Conservation (phyloP, 2,329 filamentous ascomycete species). For the Grosmannia huntii region DNA sequence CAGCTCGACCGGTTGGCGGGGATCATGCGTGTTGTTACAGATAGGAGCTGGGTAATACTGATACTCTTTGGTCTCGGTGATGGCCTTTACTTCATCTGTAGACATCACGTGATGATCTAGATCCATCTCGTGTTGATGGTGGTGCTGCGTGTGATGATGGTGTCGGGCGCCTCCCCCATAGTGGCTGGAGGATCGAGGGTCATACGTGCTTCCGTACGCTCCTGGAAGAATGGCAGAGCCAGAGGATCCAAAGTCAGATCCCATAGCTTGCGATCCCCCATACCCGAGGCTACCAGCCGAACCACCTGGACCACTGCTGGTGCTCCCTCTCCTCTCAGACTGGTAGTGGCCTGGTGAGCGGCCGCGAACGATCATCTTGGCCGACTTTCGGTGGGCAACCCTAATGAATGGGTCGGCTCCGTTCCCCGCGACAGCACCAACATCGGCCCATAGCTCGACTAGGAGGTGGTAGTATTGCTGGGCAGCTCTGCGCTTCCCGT, state of each 20-base stretch:
- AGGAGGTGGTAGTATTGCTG: conserved; percentile 92
- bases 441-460: conserved; percentile 66
- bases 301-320: conserved; percentile 54
- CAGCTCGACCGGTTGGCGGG: conserved; percentile 33
- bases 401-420: conserved; percentile 48
- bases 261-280: conserved; percentile 25
- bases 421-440: conserved; percentile 29
- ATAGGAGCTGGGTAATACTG: conserved; percentile 40
- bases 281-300: conserved; percentile 47
- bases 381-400: conserved; percentile 59
- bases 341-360: conserved; percentile 73
- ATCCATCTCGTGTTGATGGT: conserved; percentile 32
- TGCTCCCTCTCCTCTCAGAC: conserved; percentile 53
- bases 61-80: conserved; percentile 36
- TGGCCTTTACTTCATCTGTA: conserved; percentile 36
- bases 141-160: conserved; percentile 16
- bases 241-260: conserved; percentile 24
- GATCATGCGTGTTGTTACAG: conserved; percentile 34
- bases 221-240: conserved; percentile 26
- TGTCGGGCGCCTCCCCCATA: conserved; percentile 28
- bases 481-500: conserved; percentile 77
- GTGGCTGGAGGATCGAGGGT: conserved; percentile 24
- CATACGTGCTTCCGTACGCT: conserved; percentile 25
- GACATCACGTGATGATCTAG: conserved; percentile 36
- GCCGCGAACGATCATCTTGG: conserved; percentile 77